Conservation (phyloP, 2,329 filamentous ascomycete species). For the Helotiales sp. region DNA sequence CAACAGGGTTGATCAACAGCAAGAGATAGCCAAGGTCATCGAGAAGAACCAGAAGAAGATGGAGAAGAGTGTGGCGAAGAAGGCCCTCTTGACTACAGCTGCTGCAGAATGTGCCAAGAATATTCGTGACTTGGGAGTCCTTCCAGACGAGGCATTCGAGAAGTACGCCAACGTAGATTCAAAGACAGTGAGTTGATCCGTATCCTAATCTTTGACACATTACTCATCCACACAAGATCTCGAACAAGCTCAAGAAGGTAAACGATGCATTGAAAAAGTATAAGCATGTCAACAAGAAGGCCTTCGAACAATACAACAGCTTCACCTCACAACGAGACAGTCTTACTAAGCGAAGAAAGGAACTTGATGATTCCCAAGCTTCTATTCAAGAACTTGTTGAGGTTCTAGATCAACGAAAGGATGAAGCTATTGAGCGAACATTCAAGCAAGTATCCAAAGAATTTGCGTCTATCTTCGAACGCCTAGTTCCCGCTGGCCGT, state of each 20-base stretch:
- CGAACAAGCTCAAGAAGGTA: constrained; percentile 74
- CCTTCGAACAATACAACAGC: constrained; percentile 97
- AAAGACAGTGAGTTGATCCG: constrained; percentile 59
- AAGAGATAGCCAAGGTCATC: constrained; percentile 75
- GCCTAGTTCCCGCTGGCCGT: constrained; percentile 89
- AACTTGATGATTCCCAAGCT: constrained; percentile 81
- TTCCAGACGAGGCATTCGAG: constrained; percentile 91
- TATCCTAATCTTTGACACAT: not conserved
- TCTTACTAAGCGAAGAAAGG: constrained; percentile 78
- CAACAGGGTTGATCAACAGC: constrained; percentile 69
- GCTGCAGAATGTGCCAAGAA: constrained; percentile 81
- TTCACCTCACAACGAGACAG: constrained; percentile 92
- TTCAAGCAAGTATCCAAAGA: constrained; percentile 97
- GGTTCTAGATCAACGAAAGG: constrained; percentile 91
- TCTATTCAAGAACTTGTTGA: constrained; percentile 92
- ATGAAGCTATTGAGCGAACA: constrained; percentile 96
- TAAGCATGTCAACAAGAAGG: constrained; percentile 98
- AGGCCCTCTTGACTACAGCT: constrained; percentile 74
- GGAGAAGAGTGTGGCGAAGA: constrained; percentile 89
- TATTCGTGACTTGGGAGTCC: constrained; percentile 87
- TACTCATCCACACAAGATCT: constrained; percentile 24
- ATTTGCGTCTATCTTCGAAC: constrained; percentile 90
- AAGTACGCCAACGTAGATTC: constrained; percentile 84
- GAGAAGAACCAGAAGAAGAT: constrained; percentile 85
- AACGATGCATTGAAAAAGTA: constrained; percentile 95